phyloP scores from a whole-genome alignment of 768 basidiomycete genomes.

The Mycena amicta region DNA sequence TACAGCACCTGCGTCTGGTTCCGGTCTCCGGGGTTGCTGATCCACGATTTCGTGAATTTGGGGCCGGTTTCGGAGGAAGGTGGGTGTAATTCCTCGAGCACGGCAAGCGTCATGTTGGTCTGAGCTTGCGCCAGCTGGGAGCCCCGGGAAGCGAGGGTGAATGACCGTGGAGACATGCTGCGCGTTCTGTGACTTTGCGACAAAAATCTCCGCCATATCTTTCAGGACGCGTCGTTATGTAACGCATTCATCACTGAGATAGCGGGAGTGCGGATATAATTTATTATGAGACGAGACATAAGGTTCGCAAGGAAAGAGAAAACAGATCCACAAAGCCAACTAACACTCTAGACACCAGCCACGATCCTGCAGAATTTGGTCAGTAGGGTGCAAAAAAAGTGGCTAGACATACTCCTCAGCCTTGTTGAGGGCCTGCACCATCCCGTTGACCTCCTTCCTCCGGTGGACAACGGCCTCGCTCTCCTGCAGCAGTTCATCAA shows the following conservation, averaged over 20 bases:
- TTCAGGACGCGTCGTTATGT: too few species aligned
- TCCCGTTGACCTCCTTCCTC: slow-evolving; percentile 91
- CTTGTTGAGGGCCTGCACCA: slow-evolving; percentile 94
- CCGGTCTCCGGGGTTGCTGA: slow-evolving; percentile 80
- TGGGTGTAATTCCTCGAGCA: slow-evolving; percentile 61
- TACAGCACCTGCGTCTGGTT: slow-evolving; percentile 88
- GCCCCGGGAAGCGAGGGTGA: slow-evolving; percentile 79
- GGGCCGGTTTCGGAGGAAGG: slow-evolving; percentile 33
- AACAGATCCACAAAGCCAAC: slow-evolving; percentile 49
- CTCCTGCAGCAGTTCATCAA: slow-evolving; percentile 94
- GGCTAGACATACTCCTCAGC: slow-evolving; percentile 81
- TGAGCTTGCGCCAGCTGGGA: slow-evolving; percentile 89
- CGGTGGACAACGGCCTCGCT: slow-evolving; percentile 86
- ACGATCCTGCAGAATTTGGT: slow-evolving; percentile 51
- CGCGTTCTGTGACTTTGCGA: too few species aligned
- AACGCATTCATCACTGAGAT: too few species aligned
- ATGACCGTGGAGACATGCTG: slow-evolving; percentile 43
- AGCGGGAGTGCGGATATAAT: neutral
- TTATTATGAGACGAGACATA: neutral
- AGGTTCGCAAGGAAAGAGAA: neutral
- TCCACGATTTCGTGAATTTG: slow-evolving; percentile 48
- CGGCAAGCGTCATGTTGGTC: slow-evolving; percentile 73
- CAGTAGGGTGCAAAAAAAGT: slow-evolving; percentile 4
- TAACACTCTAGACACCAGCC: slow-evolving; percentile 72
- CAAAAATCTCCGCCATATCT: too few species aligned